Base-by-base conservation (phyloP, 139 green algal species). In the Desmodesmus armatus region DNA sequence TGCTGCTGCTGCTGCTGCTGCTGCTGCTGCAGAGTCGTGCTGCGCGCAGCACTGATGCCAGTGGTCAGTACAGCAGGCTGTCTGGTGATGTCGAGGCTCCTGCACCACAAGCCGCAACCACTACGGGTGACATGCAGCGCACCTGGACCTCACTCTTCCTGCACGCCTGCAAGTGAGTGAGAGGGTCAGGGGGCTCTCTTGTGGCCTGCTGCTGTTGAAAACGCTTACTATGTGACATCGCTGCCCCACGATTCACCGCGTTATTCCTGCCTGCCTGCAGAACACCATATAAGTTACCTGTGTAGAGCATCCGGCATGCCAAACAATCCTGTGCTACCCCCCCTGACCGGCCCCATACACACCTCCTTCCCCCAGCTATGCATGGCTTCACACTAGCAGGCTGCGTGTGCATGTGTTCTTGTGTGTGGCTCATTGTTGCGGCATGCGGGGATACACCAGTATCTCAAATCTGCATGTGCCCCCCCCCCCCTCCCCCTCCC, bases 361-460 rank as follows among this genome's bases (percentile, higher is more conserved):
- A 55, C 47, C n/a, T 55, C 9, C 13, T 40, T 5, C 40, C 37
- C 17, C 23, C 40, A 58, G 70, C 11, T 37, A 58, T 21, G 21
- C 41, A 15, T 58, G 40, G 70, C 40, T 25, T 44, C 3, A 17
- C 7, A 23, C 15, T 6, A 25, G 17, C 17, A 25, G 33, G 70
- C 21, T 58, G 40, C 44, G 47, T n/a, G 35, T 58, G 23, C 41
- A 44, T n/a, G 27, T 37, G 72, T 3, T 63, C 6, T 43, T 82
- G 1, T 97, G 93, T 86, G 88, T 96, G 31, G 40, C 70, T 40
- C 60, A 7, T 27, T 69, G 6, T 19, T 69, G 60, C 27, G 2
- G 2, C 25, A 25, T 1, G 17, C 11, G 58, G 2, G 11, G 58
- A 25, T 35, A 1, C 2, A 15, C 13, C 58, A 15, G 58, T 40